phyloP scores from a whole-genome alignment of 352 stramenopile species.

The Phytophthora agathidicida region DNA sequence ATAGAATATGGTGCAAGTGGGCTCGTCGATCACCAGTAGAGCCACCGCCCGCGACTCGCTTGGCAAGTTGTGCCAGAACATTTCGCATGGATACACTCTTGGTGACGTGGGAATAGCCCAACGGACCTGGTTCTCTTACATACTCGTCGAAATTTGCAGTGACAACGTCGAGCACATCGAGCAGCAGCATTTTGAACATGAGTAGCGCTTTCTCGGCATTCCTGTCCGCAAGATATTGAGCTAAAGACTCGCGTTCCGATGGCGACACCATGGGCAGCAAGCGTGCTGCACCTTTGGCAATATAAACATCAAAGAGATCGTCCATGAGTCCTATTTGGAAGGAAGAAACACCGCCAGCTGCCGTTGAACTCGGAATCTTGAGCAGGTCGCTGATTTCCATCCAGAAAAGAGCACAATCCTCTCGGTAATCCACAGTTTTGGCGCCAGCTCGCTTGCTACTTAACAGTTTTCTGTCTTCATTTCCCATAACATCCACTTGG shows the following conservation, averaged over 20 bases:
- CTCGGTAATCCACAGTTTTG: slow-evolving; percentile 50
- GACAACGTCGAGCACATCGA: slow-evolving; percentile 65
- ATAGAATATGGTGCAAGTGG: slow-evolving; percentile 61
- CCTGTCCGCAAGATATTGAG: slow-evolving; percentile 50
- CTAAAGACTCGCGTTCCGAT: slow-evolving; percentile 50
- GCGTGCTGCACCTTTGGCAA: slow-evolving; percentile 41
- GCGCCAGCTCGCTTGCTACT: slow-evolving; percentile 2
- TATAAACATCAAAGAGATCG: slow-evolving; percentile 65
- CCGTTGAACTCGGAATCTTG: slow-evolving; percentile 52
- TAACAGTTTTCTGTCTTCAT: slow-evolving; percentile 28
- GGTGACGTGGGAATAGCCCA: slow-evolving; percentile 48
- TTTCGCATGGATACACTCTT: slow-evolving; percentile 55
- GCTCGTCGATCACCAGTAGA: slow-evolving; percentile 43
- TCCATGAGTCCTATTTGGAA: slow-evolving; percentile 70
- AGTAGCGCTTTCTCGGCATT: slow-evolving; percentile 51
- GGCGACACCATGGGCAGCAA: slow-evolving; percentile 60
- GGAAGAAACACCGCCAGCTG: slow-evolving; percentile 31
- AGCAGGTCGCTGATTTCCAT: slow-evolving; percentile 70
- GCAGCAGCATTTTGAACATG: slow-evolving; percentile 66
- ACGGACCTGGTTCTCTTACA: slow-evolving; percentile 40
- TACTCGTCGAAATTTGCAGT: slow-evolving; percentile 65
- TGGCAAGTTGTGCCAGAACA: slow-evolving; percentile 55
- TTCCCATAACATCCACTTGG: slow-evolving; percentile 3
- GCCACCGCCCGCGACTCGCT: slow-evolving; percentile 38
- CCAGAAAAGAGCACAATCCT: slow-evolving; percentile 76